Evolutionary conservation across 176 grass and related monocot species (phyloP), one percentile per base, ranked within the genome.

Genomic region (Secale cereale): DNA sequence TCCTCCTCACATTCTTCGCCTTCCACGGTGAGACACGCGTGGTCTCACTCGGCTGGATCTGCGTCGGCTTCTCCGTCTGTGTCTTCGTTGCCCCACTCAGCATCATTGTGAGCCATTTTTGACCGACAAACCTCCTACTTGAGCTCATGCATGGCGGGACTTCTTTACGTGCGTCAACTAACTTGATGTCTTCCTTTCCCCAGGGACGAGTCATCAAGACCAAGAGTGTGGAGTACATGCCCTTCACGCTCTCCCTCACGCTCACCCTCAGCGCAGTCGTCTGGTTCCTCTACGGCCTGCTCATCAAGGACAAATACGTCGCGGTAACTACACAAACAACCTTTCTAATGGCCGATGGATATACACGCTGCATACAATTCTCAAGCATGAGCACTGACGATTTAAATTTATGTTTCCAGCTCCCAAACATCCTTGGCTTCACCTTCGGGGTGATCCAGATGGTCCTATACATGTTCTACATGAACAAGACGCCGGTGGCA

Each of bases 251-350:
- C 52, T 57, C 52, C 52, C 52, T 92, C 64, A 92, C 90, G 31
- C 95, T 97, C 65, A 97, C 95, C 28, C 37, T 97, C 14, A 94
- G 92, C 37, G 90, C 95, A 0, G 63, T 94, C 27, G 88, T 88
- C 26, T 97, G 95, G 95, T 97, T 94, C 85, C 80, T 91, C 33
- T 97, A 97, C 25, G 95, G 95, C 32, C 78, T 97, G 13, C 79
- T 94, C 29, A 91, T 85, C 29, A 92, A 91, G 76, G 95, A 97
- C 81, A 87, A 89, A 87, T 97, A 92, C 4, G 85, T 97, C 1
- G 84, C 84, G 70, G 95, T n/a, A 40, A 70, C 6, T 70, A 19
- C 10, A 7, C 4, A 16, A 17, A 54, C 50, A 57, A 57, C 52
- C 19, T 19, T 22, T 54, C 1, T 50, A 17, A 17, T 6, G 13